phyloP scores from a whole-genome alignment of 495 filamentous ascomycete genomes.

The Hypoxylon fragiforme region DNA sequence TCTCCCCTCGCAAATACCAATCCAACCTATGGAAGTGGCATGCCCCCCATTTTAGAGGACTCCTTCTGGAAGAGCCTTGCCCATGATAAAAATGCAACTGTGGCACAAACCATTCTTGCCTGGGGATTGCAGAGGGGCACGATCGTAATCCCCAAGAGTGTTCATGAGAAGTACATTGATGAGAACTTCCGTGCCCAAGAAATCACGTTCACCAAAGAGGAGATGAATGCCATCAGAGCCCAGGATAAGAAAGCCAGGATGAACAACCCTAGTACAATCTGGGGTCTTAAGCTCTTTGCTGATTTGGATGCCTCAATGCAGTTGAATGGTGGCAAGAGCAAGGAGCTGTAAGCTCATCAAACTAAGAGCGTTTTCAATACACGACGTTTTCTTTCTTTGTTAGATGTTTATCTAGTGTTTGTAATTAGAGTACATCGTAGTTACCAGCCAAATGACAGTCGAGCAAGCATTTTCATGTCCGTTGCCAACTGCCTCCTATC shows the following conservation, averaged over 20 bases:
- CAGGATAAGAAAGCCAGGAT: slow-evolving; percentile 62
- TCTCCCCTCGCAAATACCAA: slow-evolving; percentile 76
- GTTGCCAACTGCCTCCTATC: too few relatives aligned
- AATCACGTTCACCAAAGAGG: slow-evolving; percentile 37
- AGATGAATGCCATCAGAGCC: slow-evolving; percentile 56
- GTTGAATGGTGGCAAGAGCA: slow-evolving; percentile 3
- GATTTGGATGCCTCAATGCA: slow-evolving; percentile 49
- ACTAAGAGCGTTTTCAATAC: too few relatives aligned
- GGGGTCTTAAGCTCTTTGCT: slow-evolving; percentile 61
- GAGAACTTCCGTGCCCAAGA: slow-evolving; percentile 30
- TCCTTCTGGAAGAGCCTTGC: slow-evolving; percentile 62
- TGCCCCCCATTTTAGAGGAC: slow-evolving; percentile 50
- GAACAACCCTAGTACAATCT: slow-evolving; percentile 59
- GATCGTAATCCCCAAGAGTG: slow-evolving; percentile 66
- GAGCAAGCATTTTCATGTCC: too few relatives aligned
- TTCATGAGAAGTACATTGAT: slow-evolving; percentile 43
- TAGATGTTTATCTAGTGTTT: too few relatives aligned
- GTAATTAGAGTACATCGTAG: too few relatives aligned
- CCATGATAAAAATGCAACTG: slow-evolving; percentile 62
- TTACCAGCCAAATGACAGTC: too few relatives aligned
- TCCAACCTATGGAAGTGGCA: slow-evolving; percentile 55
- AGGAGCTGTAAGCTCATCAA: slow-evolving; percentile 26
- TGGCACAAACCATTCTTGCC: slow-evolving; percentile 64
- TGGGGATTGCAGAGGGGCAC: slow-evolving; percentile 68
- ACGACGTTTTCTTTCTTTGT: too few relatives aligned